phyloP scores from a whole-genome alignment of 345 rosid species.

The Populus davidiana region DNA sequence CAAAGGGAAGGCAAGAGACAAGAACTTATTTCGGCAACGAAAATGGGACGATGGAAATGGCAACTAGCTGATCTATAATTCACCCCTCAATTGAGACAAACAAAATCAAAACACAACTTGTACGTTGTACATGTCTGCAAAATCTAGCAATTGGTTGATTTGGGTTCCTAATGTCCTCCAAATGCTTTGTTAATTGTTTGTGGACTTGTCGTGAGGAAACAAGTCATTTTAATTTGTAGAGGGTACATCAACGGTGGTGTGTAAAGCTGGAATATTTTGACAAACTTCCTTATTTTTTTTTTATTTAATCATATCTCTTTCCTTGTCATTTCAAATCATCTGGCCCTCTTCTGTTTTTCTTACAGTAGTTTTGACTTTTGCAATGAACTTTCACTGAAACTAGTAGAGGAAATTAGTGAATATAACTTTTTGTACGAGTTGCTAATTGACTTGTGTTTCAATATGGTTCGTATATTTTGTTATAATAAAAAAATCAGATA shows the following conservation, averaged over 20 bases:
- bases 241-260: background rate
- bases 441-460: no score
- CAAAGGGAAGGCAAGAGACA: background rate
- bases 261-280: background rate
- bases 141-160: no score
- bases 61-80: background rate
- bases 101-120: background rate
- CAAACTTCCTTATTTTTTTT: background rate
- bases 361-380: no score
- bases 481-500: background rate
- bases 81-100: background rate
- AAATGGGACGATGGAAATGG: background rate
- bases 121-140: background rate
- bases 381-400: no score
- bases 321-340: background rate
- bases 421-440: no score
- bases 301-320: background rate
- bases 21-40: background rate
- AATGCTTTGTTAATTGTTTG: no score
- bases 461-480: no score
- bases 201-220: background rate
- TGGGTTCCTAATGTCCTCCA: background rate
- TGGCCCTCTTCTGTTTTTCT: no score
- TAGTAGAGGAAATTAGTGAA: no score
- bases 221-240: background rate